Evolutionary conservation across 805 yeast species (phyloP), one percentile per base, ranked within the genome.

Genomic region (Cyberlindnera euphorbiae): DNA sequence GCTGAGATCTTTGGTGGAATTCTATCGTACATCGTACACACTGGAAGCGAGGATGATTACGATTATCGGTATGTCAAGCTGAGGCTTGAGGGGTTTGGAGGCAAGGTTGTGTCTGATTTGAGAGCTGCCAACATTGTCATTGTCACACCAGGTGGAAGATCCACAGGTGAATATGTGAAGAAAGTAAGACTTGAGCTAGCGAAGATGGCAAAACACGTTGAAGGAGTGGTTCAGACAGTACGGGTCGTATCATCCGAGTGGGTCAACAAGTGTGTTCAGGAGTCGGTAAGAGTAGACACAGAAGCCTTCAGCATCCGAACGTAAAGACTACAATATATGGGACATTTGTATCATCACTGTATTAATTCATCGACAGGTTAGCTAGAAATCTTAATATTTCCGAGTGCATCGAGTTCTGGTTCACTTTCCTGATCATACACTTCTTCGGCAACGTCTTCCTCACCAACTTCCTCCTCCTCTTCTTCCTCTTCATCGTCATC

Each of bases 21-120:
- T 12, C 48, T 33, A 2, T 61, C 71, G 24, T 63, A 47, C 14
- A 19, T 47, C 36, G 42, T 74, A 2, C 47, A 59, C 1, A 23
- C n/a, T 27, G 36, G 28, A 4, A 39, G 43, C 21, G 21, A 13
- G 12, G 41, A 27, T 4, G 28, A 18, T 5, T 42, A 38, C 28
- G 32, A 27, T 33, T 37, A 19, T 32, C 38, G 15, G 33, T 40
- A 26, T 22, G 44, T 18, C 28, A 43, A 12, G 39, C 25, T 38
- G 6, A 53, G 58, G 19, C 59, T 72, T 12, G 59, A 62, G 22
- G 49, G 56, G 16, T 66, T 72, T 32, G 79, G 75, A 17, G 84
- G 77, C 1, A 58, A 54, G 3, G 30, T 63, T 4, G 50, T 64
- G 0, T 41, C 47, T 3, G 38, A 44, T 1, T 16, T 67, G 1